Percentiles rank a stretch among this genome's conserved stretches.
Evolutionary conservation across 106 monocot species (phyloP).

Genomic region (Agapanthus africanus): DNA sequence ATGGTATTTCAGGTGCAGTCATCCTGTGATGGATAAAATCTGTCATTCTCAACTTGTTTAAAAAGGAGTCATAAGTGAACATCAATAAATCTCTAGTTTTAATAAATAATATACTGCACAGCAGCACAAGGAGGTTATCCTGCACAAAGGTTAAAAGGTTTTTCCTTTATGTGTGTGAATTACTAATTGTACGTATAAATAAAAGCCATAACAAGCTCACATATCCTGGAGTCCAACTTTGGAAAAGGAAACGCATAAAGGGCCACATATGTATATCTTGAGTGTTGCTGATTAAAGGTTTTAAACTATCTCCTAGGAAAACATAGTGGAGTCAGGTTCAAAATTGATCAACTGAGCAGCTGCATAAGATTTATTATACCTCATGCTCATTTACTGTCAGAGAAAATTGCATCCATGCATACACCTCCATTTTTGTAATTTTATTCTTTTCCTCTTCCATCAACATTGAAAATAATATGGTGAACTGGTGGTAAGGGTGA

Average conservation of each 20-base stretch:
- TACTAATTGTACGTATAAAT: neutral
- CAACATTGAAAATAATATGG: no score
- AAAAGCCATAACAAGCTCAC: neutral
- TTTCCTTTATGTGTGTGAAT: neutral
- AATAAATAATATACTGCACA: neutral
- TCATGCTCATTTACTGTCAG: neutral
- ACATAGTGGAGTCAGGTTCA: neutral
- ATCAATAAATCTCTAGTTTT: neutral
- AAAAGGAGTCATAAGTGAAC: neutral
- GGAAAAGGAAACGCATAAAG: neutral
- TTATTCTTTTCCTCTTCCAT: no score
- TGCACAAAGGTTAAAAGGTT: neutral
- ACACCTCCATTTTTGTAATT: neutral
- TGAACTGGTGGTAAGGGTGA: no score
- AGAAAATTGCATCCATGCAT: neutral
- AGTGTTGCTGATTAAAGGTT: no score
- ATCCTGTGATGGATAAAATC: constrained; percentile 38
- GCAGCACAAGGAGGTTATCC: neutral
- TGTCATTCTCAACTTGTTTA: neutral
- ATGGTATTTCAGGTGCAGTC: constrained; percentile 79
- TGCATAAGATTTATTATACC: neutral
- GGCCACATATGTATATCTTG: neutral
- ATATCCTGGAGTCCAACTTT: neutral
- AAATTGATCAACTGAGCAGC: neutral
- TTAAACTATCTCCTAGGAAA: neutral